Evolutionary conservation across 2,329 filamentous ascomycete species (phyloP).

Genomic region (Aspergillus brasiliensis): DNA sequence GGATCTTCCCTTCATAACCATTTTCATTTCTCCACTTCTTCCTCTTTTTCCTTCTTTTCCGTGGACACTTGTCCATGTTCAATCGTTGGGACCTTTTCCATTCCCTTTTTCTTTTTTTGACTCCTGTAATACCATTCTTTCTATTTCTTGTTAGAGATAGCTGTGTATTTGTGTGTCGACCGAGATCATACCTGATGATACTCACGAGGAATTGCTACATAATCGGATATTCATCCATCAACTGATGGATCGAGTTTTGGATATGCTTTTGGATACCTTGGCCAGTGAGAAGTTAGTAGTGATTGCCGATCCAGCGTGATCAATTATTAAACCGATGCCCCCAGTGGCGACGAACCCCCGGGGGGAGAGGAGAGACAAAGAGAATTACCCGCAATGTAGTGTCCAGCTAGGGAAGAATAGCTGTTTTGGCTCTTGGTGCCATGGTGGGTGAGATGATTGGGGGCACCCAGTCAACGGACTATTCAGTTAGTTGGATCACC

Average conservation of each 20-base stretch:
- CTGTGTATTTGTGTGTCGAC: slow-evolving; percentile 10
- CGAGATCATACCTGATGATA: slow-evolving; percentile 22
- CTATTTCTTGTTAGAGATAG: slow-evolving; percentile 10
- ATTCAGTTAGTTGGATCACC: too few relatives aligned
- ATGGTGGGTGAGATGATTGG: too few relatives aligned
- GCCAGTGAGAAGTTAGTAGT: not conserved
- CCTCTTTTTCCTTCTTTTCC: slow-evolving; percentile 3
- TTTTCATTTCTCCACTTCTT: slow-evolving; percentile 10
- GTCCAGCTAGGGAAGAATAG: too few relatives aligned
- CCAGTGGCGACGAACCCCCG: too few relatives aligned
- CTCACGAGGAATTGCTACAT: slow-evolving; percentile 21
- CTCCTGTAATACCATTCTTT: slow-evolving; percentile 12
- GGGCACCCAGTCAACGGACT: too few relatives aligned
- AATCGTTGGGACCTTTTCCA: slow-evolving; percentile 1
- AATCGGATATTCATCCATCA: slow-evolving; percentile 14
- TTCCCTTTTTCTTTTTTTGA: not conserved
- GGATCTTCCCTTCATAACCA: not conserved
- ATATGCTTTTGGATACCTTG: not conserved
- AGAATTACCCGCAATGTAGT: too few relatives aligned
- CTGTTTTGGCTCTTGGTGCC: too few relatives aligned
- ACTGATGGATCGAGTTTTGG: not conserved
- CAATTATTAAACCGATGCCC: not conserved
- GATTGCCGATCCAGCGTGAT: not conserved
- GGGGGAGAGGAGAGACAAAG: too few relatives aligned
- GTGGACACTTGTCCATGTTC: not conserved